These are phyloP conservation scores for Botrytis hyacinthi DNA, from an alignment of 2,329 filamentous ascomycete species.

Conservation along the genomic window DNA sequence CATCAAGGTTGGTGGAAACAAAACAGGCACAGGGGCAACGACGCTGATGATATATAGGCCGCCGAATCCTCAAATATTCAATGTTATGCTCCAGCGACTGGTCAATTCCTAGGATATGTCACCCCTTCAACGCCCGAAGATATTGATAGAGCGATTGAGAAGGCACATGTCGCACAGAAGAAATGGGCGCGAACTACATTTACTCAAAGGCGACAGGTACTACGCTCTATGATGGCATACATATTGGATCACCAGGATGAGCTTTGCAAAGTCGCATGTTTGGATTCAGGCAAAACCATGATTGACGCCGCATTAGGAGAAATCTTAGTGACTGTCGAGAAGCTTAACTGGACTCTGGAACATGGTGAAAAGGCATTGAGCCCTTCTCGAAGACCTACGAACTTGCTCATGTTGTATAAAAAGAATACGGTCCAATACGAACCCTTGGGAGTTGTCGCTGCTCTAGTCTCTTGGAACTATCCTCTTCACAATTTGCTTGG, in stretches of 20 bases:
- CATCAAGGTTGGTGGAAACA: conserved; percentile 51
- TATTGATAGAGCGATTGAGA: conserved; percentile 75
- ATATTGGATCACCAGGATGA: conserved; percentile 85
- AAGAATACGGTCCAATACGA: conserved; percentile 87
- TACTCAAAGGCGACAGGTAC: conserved; percentile 70
- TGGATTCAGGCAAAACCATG: conserved; percentile 95
- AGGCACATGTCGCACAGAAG: conserved; percentile 70
- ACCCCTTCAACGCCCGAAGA: conserved; percentile 73
- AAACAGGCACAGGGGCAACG: conserved; percentile 19
- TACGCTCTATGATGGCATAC: conserved; percentile 77
- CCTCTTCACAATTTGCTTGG: conserved; percentile 93
- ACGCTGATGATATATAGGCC: conserved; percentile 42
- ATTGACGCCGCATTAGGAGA: conserved; percentile 92
- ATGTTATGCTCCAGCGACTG: conserved; percentile 88
- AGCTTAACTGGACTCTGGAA: conserved; percentile 88
- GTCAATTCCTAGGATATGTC: conserved; percentile 74
- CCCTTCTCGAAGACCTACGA: conserved; percentile 75
- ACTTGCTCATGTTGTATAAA: conserved; percentile 94
- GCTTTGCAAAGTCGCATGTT: conserved; percentile 79
- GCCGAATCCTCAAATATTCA: conserved; percentile 67
- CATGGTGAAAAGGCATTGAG: conserved; percentile 81
- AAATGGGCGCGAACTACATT: conserved; percentile 79
- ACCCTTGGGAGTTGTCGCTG: conserved; percentile 87
- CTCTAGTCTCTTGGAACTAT: conserved; percentile 96
- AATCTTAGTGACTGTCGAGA: conserved; percentile 90